These are phyloP conservation scores for Cladobotryum mycophilum DNA, from an alignment of 2,329 filamentous ascomycete genomes.

Conservation along the genomic window DNA sequence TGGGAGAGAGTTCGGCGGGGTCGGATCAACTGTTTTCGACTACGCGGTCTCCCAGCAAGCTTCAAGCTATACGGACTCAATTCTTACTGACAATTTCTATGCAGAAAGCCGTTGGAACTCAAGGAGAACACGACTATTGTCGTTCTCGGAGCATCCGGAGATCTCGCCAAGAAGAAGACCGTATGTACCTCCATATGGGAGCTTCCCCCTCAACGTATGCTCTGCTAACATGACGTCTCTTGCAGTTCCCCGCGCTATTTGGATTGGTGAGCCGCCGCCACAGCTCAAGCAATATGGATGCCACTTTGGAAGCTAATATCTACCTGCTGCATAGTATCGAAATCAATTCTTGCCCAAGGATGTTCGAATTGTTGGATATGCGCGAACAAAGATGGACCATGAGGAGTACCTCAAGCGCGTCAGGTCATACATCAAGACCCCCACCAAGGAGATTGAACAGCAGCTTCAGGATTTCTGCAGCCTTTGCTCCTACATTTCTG, in stretches of 20 bases:
- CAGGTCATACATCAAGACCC: conserved; percentile 97
- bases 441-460: conserved; percentile 94
- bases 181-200: conserved; percentile 43
- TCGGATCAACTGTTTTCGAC: background rate
- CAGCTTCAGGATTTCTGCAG: conserved; percentile 85
- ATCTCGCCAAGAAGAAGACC: conserved; percentile 99
- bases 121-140: conserved; percentile 98
- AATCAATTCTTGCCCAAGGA: conserved; percentile 98
- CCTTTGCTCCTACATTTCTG: conserved; percentile 89
- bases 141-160: conserved; percentile 92
- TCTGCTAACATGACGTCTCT: conserved; percentile 6
- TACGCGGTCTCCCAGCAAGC: background rate
- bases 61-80: background rate
- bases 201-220: conserved; percentile 7
- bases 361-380: conserved; percentile 97
- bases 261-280: conserved; percentile 68
- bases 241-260: conserved; percentile 90
- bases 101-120: conserved; percentile 74
- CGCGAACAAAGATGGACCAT: conserved; percentile 98
- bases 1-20: conserved; percentile 6
- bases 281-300: background rate
- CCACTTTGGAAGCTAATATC: conserved; percentile 1
- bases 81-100: conserved; percentile 11
- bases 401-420: conserved; percentile 91
- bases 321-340: conserved; percentile 61